Evolutionary conservation across 108 stramenopile species (phyloP), one percentile per base, ranked within the genome.

Genomic region (Fragilariopsis cylindrus): DNA sequence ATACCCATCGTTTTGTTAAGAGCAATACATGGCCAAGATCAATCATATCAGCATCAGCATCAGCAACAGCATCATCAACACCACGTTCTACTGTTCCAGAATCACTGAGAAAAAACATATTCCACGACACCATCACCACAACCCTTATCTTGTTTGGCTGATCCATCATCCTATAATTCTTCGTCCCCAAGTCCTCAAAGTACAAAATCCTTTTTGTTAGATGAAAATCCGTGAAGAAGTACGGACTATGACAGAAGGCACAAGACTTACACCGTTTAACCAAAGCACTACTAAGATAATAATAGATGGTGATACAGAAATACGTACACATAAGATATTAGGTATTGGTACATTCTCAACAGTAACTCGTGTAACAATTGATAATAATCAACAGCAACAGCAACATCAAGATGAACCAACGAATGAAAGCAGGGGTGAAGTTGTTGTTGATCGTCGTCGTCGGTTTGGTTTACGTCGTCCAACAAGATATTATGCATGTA

Each of bases 331-430:
- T 63, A 13, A 5, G 11, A 42, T 78, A 9, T 67, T 91, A 63
- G 90, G 90, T 16, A 76, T 72, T 12, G 90, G 90, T 7, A 76
- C 84, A 39, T 91, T 91, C 68, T 86, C 88, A 21, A 47, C 85
- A 69, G 90, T 91, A 15, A 65, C 68, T 6, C 54, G 41, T 3
- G 75, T 73, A n/a, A 73, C 71, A 9, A 58, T 72, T n/a, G 43
- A 12, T 12, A 16, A 21, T 4, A 3, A 45, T 63, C 43, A 44
- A 15, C 62, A 63, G 9, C 43, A 60, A 60, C 16, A 39, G 18
- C 13, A 57, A 30, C 30, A 30, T 1, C 30, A 30, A 2, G 30
- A 30, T 30, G 30, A 30, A 30, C 30, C 1, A 2, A 30, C 2
- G 30, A 30, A 30, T 30, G 30, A 30, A 30, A 30, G 30, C 30